Base-by-base conservation (phyloP, 2,329 filamentous ascomycete genomes). In the Periconia sp. region DNA sequence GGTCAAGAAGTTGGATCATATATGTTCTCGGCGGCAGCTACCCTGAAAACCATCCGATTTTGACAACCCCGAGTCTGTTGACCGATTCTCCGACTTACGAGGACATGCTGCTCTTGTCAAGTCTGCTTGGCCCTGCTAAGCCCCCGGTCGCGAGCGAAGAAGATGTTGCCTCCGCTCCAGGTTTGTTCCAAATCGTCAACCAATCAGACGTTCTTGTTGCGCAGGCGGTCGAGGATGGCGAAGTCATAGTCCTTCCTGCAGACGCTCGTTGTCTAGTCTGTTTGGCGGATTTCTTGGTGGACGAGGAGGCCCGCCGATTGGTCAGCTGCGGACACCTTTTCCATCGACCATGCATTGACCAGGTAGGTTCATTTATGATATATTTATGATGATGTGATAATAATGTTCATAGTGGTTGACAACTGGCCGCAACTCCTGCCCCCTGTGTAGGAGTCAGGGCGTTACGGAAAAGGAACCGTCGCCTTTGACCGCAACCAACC, bases 11-110 rank as follows among this genome's bases (percentile, higher is more conserved):
- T 70, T 89, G 86, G 86, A 81, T 89, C 62, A 88, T 89, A 49
- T 89, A 89, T 65, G 85, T 89, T 9, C 81, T 89, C 48, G 86
- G 86, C 43, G 86, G 86, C 41, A 88, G 86, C 59, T 83, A 88
- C 49, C 85, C 86, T 1, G 85, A 88, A 61, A 87, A 88, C 59
- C 86, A 89, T 66, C 86, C 86, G 19, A 86, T 87, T 19, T 81
- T 89, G 56, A 86, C 85, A 8, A 87, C 86, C 18, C 86, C 86
- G 13, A 88, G 85, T 60, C 76, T 89, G 11, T 89, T 88, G 67
- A 89, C 85, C 17, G 86, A 89, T 71, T 85, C 86, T 48, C 86
- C 86, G 1, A 88, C 86, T 1, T 89, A 89, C 64, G 86, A 89
- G 71, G 86, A 89, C 61, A 89, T 89, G 86, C 82, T 88, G 67